phyloP scores from a whole-genome alignment of 2,329 filamentous ascomycete species.

The Hawksworthiomyces lignivorus region DNA sequence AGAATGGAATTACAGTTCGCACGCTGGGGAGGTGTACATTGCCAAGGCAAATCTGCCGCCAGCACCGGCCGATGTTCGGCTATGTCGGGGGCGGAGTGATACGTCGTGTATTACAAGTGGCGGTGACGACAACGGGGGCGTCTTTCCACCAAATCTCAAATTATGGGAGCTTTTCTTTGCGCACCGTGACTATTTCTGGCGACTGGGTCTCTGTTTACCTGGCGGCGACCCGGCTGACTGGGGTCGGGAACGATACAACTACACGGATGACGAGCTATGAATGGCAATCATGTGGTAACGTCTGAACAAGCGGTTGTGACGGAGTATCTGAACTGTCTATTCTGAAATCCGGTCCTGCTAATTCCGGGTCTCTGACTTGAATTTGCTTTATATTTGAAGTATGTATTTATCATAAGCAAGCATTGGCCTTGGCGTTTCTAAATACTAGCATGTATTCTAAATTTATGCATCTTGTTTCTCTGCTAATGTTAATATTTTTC shows the following conservation, averaged over 20 bases:
- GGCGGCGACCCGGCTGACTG: slow-evolving; percentile 65
- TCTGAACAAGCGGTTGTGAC: no score
- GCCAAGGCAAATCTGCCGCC: slow-evolving; percentile 63
- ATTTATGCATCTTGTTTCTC: no score
- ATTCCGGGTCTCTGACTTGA: no score
- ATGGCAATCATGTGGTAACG: no score
- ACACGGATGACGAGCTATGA: slow-evolving; percentile 23
- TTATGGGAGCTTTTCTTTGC: slow-evolving; percentile 93
- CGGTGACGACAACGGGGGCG: slow-evolving; percentile 37
- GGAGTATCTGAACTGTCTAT: no score
- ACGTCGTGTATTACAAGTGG: slow-evolving; percentile 60
- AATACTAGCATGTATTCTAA: no score
- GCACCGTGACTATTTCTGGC: slow-evolving; percentile 95
- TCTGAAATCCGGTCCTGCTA: no score
- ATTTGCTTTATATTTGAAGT: no score
- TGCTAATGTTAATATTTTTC: no score
- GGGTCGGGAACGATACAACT: slow-evolving; percentile 44
- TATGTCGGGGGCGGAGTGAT: slow-evolving; percentile 68
- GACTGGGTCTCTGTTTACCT: slow-evolving; percentile 81
- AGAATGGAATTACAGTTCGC: slow-evolving; percentile 82
- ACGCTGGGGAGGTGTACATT: slow-evolving; percentile 85
- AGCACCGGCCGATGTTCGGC: slow-evolving; percentile 55
- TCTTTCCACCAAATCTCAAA: slow-evolving; percentile 54
- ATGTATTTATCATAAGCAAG: no score
- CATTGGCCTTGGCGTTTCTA: no score